Evolutionary conservation across 345 rosid species (phyloP), one percentile per base, ranked within the genome.

Genomic region (Syzygium oleosum): DNA sequence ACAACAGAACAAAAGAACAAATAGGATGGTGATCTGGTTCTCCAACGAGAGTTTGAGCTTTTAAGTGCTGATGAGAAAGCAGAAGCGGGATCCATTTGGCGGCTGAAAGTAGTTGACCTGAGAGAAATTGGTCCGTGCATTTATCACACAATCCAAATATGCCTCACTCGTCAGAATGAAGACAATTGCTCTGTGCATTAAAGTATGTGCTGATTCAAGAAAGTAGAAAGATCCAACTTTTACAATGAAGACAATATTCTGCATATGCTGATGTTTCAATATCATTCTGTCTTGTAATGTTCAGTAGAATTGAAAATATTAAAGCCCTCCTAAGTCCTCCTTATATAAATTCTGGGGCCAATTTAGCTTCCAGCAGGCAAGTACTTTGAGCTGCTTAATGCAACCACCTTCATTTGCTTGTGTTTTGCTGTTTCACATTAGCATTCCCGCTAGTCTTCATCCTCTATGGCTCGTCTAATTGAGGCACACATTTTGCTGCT

Each of bases 221-320:
- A 84, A 84, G 86, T 0, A 52, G 0, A 29, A 52, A 52, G 58
- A 84, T 84, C 61, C 86, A 29, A 73, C 3, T 22, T 73, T 84
- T 4, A 80, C 13, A 80, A 43, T 22, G 84, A 19, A 84, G 43
- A 52, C 58, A 84, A 31, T 38, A 6, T 5, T 86, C 88, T 85
- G 89, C 88, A 87, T 90, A 88, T 88, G 65, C 90, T 58, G 85
- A 88, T 43, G 3, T 85, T 85, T 87, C 90, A 88, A 34, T 80
- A 85, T n/a, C 27, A 41, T 6, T 21, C 56, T 84, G 87, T 65
- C 84, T 29, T 34, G 19, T 63, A 46, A 85, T 23, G 63, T 25
- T 25, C n/a, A 7, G 29, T 25, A 73, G 43, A 5, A 38, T 73
- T 73, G 83, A 73, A 38, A 73, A 73, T 34, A 16, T 34, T 29